Evolutionary conservation across 2,329 filamentous ascomycete species (phyloP).

Genomic region (Botrytis sinoallii): DNA sequence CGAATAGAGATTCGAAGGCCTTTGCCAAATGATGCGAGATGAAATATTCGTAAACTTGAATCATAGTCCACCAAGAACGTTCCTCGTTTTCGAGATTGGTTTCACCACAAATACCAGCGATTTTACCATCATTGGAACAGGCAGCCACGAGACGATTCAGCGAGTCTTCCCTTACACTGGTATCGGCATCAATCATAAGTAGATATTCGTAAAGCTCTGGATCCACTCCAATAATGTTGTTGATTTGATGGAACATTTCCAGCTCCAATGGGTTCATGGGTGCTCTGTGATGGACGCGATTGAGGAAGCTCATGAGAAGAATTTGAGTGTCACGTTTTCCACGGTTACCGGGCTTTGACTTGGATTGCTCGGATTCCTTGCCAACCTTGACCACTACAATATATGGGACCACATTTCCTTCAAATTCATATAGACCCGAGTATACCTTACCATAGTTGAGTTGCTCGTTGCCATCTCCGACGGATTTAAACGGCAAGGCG

Average conservation of each 20-base stretch:
- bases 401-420: slow-evolving; percentile 96
- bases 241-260: slow-evolving; percentile 98
- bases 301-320: slow-evolving; percentile 93
- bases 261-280: slow-evolving; percentile 95
- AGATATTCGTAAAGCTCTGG: slow-evolving; percentile 97
- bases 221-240: slow-evolving; percentile 98
- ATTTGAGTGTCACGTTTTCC: slow-evolving; percentile 99
- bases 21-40: slow-evolving; percentile 97
- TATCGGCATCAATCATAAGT: slow-evolving; percentile 97
- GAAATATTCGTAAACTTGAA: slow-evolving; percentile 99
- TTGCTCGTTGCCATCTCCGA: slow-evolving; percentile 84
- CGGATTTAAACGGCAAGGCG: slow-evolving; percentile 88
- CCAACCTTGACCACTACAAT: slow-evolving; percentile 95
- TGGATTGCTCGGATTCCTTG: slow-evolving; percentile 89
- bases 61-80: slow-evolving; percentile 98
- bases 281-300: slow-evolving; percentile 89
- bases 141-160: slow-evolving; percentile 88
- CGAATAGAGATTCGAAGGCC: slow-evolving; percentile 96
- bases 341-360: slow-evolving; percentile 92
- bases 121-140: slow-evolving; percentile 91
- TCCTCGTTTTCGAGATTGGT: slow-evolving; percentile 96
- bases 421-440: slow-evolving; percentile 93
- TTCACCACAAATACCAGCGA: slow-evolving; percentile 96
- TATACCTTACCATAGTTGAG: slow-evolving; percentile 99
- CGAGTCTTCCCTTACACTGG: slow-evolving; percentile 86